Evolutionary conservation across 768 basidiomycete species (phyloP).

Genomic region (Tephrocybe sp.): DNA sequence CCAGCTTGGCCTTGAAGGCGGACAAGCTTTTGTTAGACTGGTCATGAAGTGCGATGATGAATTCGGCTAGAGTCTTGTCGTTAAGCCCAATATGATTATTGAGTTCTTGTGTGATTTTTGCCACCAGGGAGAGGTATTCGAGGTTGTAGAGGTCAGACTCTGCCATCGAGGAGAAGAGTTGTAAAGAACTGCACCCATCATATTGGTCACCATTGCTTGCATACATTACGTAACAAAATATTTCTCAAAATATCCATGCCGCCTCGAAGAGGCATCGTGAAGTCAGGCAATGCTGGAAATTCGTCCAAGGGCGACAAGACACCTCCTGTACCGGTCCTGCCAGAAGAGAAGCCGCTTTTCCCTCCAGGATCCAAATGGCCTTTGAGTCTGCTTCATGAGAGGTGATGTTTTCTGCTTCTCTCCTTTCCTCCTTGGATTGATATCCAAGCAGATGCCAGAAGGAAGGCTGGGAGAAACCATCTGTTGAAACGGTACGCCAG

Average conservation of each 20-base stretch:
- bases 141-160: constrained; percentile 85
- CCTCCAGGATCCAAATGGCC: constrained; percentile 87
- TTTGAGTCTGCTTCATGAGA: constrained; percentile 74
- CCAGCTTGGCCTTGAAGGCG: constrained; percentile 80
- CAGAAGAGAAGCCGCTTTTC: constrained; percentile 62
- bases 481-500: constrained; percentile 65
- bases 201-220: background rate
- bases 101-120: constrained; percentile 90
- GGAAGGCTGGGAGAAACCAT: constrained; percentile 82
- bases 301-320: constrained; percentile 55
- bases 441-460: constrained; percentile 69
- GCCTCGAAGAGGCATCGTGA: constrained; percentile 74
- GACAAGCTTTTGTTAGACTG: constrained; percentile 68
- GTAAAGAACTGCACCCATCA: constrained; percentile 3
- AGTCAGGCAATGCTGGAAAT: constrained; percentile 89
- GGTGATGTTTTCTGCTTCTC: constrained; percentile 33
- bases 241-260: constrained; percentile 40
- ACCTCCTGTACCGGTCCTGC: constrained; percentile 18
- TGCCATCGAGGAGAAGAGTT: constrained; percentile 40
- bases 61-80: constrained; percentile 95
- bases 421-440: background rate
- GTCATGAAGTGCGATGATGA: constrained; percentile 88
- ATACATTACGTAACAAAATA: constrained; percentile 13
- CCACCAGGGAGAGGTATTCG: constrained; percentile 88
- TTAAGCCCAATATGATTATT: constrained; percentile 81